phyloP scores from a whole-genome alignment of 257 asterid genomes.

The Solanum infundibuliforme region DNA sequence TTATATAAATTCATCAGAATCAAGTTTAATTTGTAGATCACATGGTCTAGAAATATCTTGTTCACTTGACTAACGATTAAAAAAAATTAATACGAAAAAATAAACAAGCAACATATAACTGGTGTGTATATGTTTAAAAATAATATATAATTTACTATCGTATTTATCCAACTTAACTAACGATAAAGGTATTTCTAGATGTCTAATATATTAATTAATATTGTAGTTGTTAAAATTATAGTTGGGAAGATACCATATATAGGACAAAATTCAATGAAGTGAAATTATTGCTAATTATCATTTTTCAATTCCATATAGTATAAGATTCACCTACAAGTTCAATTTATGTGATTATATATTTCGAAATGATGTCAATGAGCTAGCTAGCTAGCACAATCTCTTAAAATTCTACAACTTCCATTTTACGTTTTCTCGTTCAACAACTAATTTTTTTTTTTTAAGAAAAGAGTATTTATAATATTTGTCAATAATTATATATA shows the following conservation, averaged over 20 bases:
- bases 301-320: not conserved
- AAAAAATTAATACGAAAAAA: not conserved
- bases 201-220: not conserved
- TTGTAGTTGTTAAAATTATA: not conserved
- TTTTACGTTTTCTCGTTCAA: not conserved
- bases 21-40: not conserved
- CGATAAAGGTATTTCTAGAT: not conserved
- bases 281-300: constrained; percentile 9
- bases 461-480: not conserved
- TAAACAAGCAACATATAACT: not conserved
- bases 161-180: not conserved
- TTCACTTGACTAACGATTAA: not conserved
- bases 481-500: not conserved
- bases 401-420: constrained; percentile 1
- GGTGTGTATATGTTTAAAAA: not conserved
- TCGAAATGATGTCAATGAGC: not conserved
- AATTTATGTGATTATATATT: not conserved
- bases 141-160: not conserved
- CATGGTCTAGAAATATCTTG: not conserved
- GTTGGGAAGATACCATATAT: not conserved
- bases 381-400: not conserved
- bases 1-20: no score
- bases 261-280: constrained; percentile 6
- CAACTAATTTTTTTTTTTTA: not conserved
- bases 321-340: constrained; percentile 1